These are phyloP conservation scores for Apiotrichum akiyoshidainum DNA, from an alignment of 1,284 basidiomycete species.

Conservation along the genomic window DNA sequence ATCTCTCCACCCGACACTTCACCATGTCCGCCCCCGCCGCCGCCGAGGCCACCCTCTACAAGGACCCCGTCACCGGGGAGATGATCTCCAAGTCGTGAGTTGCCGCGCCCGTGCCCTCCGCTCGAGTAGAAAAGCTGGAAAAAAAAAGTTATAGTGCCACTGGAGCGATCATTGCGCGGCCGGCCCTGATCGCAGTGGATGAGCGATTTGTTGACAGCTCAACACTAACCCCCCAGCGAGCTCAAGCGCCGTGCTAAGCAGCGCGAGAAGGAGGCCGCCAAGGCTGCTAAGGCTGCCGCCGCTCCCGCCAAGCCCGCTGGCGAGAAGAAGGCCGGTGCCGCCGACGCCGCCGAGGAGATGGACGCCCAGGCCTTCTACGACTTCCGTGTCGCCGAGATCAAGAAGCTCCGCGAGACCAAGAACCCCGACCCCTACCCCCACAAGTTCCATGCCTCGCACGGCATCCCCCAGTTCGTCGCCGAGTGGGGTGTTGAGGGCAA, in stretches of 20 bases:
- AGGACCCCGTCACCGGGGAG: conserved; percentile 85
- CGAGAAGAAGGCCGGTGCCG: conserved; percentile 41
- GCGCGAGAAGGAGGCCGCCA: conserved; percentile 76
- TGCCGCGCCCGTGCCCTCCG: background rate
- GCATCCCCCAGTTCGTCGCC: conserved; percentile 73
- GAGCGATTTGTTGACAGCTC: no score
- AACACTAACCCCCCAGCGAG: conserved; percentile 60
- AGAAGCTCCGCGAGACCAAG: conserved; percentile 77
- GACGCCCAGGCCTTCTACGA: conserved; percentile 82
- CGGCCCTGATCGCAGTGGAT: background rate
- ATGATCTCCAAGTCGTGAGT: conserved; percentile 89
- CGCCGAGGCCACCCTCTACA: conserved; percentile 44
- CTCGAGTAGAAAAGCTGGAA: background rate
- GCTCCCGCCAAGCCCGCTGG: conserved; percentile 41
- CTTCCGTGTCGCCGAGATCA: conserved; percentile 81
- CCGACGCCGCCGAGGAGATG: conserved; percentile 49
- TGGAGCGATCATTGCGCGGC: background rate
- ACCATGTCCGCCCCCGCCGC: conserved; percentile 45
- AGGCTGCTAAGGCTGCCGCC: conserved; percentile 69
- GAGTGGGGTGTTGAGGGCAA: conserved; percentile 71
- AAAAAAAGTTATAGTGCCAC: background rate
- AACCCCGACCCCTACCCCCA: conserved; percentile 95
- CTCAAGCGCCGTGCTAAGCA: conserved; percentile 86
- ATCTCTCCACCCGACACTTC: conserved; percentile 20
- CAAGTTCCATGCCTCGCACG: conserved; percentile 89